These are phyloP conservation scores for Conticribra weissflogii DNA, from an alignment of 108 stramenopile species.

Conservation along the genomic window DNA sequence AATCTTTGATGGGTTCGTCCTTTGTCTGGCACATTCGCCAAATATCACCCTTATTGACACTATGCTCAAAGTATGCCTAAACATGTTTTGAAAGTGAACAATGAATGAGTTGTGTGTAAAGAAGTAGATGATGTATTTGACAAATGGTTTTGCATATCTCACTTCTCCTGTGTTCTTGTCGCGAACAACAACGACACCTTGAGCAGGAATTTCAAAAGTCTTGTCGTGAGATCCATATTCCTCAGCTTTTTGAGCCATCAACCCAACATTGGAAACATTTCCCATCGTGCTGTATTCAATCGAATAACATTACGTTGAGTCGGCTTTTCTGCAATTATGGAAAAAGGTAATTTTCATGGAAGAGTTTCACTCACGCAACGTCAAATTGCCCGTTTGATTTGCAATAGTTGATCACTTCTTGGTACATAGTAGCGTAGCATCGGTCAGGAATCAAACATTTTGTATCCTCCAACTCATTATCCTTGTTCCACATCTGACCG, in stretches of 20 bases:
- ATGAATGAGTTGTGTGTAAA: not conserved
- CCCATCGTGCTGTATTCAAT: conserved; percentile 64
- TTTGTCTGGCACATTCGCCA: conserved; percentile 96
- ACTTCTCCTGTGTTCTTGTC: conserved; percentile 80
- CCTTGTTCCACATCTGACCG: conserved; percentile 96
- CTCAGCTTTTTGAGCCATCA: conserved; percentile 95
- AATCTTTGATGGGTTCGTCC: conserved; percentile 91
- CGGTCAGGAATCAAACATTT: conserved; percentile 94
- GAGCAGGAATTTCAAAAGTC: conserved; percentile 83
- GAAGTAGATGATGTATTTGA: not conserved
- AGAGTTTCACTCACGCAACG: conserved; percentile 53
- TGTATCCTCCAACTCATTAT: conserved; percentile 85
- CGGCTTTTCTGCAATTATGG: too few relatives aligned
- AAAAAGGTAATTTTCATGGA: conserved; percentile 1
- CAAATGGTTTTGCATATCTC: not conserved
- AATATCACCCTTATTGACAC: conserved; percentile 87
- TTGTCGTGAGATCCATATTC: conserved; percentile 96
- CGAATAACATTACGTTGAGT: too few relatives aligned
- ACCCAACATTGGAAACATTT: conserved; percentile 83
- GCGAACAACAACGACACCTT: conserved; percentile 73
- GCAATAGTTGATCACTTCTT: conserved; percentile 86
- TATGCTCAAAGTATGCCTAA: conserved; percentile 72
- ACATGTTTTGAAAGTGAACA: not conserved
- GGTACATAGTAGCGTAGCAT: conserved; percentile 92
- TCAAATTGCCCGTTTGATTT: conserved; percentile 90